Evolutionary conservation across 371 early-diverging fungal species (phyloP).

Genomic region (Haplosporangium sp.): DNA sequence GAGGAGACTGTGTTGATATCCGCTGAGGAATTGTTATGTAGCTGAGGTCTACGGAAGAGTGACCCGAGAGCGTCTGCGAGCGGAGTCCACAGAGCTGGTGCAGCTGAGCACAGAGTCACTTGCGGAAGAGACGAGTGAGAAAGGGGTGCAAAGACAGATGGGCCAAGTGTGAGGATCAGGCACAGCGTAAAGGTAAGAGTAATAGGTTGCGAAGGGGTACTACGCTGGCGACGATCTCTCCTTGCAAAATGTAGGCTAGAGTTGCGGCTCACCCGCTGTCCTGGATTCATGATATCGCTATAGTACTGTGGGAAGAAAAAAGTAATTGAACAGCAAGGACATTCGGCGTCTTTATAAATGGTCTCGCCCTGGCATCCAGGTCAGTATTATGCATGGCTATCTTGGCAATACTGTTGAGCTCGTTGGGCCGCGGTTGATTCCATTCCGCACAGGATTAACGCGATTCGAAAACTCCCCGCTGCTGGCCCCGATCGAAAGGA

Average conservation of each 20-base stretch:
- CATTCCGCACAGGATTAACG: no score
- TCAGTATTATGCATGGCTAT: no score
- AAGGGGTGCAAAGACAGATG: slow-evolving; percentile 4
- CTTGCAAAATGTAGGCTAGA: background rate
- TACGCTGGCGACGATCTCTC: background rate
- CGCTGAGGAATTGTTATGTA: background rate
- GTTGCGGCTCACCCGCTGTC: background rate
- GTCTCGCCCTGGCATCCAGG: no score
- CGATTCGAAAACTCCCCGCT: no score
- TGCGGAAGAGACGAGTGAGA: background rate
- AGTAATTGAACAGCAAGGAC: no score
- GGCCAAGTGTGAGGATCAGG: slow-evolving; percentile 15
- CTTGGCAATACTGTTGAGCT: no score
- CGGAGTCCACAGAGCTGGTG: slow-evolving; percentile 42
- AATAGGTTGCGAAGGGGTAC: background rate
- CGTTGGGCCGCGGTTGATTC: no score
- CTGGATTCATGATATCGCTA: background rate
- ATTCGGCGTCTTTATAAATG: no score
- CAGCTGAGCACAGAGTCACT: slow-evolving; percentile 11
- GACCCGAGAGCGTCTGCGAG: slow-evolving; percentile 16
- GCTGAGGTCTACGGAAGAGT: slow-evolving; percentile 4
- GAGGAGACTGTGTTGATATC: slow-evolving; percentile 1
- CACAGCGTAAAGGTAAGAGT: slow-evolving; percentile 13
- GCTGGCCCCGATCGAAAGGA: no score
- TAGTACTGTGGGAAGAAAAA: background rate